Conservation (phyloP, 768 basidiomycete species). For the Auriscalpium vulgare region DNA sequence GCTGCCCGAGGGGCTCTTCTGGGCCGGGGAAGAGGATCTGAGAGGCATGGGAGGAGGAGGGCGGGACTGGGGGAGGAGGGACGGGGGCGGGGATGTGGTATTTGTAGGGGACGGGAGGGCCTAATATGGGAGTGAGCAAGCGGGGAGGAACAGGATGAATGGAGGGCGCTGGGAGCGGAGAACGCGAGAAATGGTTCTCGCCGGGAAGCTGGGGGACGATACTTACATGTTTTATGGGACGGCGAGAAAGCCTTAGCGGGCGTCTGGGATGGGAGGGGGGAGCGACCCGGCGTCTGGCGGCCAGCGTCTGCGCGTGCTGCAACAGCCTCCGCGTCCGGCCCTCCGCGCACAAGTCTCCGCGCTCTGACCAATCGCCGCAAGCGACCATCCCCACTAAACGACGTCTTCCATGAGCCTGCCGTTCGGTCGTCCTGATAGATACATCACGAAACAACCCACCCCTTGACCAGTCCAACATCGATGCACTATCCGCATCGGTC, state of each 20-base stretch:
- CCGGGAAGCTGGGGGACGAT: not conserved
- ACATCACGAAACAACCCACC: not conserved
- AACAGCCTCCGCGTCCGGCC: not conserved
- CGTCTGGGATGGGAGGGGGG: not conserved
- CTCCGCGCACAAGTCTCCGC: no score
- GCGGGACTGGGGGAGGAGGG: slow-evolving; percentile 9
- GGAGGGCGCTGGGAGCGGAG: not conserved
- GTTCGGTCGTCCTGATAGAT: no score
- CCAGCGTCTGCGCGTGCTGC: not conserved
- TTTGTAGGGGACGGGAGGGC: slow-evolving; percentile 12
- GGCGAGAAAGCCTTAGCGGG: no score
- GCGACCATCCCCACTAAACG: not conserved
- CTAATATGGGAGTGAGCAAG: not conserved
- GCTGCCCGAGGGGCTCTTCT: slow-evolving; percentile 19
- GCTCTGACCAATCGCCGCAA: not conserved
- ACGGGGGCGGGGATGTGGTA: slow-evolving; percentile 9
- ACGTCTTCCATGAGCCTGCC: not conserved
- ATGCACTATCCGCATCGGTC: not conserved
- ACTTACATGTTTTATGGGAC: no score
- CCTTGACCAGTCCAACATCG: not conserved
- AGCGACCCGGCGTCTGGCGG: not conserved
- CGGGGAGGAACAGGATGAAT: not conserved
- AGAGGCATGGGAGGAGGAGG: slow-evolving; percentile 14
- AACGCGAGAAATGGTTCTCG: not conserved
- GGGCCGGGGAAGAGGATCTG: slow-evolving; percentile 20